phyloP scores from a whole-genome alignment of 495 filamentous ascomycete genomes.

The Apodospora peruviana region DNA sequence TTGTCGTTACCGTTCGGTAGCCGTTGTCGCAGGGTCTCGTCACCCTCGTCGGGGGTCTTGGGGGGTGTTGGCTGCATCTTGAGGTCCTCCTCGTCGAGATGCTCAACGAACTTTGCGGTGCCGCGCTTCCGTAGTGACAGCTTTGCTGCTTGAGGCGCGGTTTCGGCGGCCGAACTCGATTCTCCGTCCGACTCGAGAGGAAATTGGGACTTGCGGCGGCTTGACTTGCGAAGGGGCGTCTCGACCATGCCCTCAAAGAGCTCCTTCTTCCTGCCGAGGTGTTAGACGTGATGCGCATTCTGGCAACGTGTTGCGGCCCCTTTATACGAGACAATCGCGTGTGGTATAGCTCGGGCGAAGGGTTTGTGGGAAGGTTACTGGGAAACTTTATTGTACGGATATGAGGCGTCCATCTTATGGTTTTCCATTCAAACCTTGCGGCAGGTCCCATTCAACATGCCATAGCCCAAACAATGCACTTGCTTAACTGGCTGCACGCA shows the following conservation, averaged over 20 bases:
- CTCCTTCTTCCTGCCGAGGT: constrained; percentile 39
- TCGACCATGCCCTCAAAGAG: constrained; percentile 48
- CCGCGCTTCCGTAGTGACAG: constrained; percentile 29
- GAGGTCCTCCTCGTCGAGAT: constrained; percentile 34
- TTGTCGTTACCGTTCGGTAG: constrained; percentile 19
- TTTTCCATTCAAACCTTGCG: too few species aligned
- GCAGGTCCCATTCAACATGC: too few species aligned
- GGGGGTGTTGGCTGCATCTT: constrained; percentile 16
- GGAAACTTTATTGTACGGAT: too few species aligned
- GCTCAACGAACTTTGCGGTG: constrained; percentile 40
- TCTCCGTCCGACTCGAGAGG: constrained; percentile 38
- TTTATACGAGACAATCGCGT: background rate
- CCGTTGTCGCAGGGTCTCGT: constrained; percentile 15
- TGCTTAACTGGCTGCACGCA: too few species aligned
- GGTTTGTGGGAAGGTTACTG: too few species aligned
- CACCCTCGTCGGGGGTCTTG: constrained; percentile 19
- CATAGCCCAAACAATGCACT: too few species aligned
- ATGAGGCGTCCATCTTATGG: too few species aligned
- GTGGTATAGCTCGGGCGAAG: background rate
- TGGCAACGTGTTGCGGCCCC: background rate
- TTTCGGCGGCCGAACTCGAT: constrained; percentile 38
- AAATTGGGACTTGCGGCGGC: constrained; percentile 38
- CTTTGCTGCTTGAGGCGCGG: constrained; percentile 10
- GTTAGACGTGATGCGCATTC: constrained; percentile 6
- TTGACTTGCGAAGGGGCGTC: constrained; percentile 33